These are phyloP conservation scores for Suillus alpinus DNA, from an alignment of 768 basidiomycete genomes.

Conservation along the genomic window DNA sequence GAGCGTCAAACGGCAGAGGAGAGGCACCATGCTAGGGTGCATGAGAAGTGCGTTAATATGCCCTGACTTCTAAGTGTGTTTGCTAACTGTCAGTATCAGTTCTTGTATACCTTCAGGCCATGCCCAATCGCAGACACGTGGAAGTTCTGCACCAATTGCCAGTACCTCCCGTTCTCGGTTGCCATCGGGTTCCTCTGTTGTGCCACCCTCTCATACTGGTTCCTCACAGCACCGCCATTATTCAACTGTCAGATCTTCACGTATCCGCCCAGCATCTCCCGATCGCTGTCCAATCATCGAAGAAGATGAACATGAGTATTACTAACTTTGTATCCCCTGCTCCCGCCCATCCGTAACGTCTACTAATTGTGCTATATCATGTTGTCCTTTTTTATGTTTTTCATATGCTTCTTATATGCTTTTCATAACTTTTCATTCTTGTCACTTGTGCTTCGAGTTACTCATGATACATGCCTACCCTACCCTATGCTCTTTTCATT, in stretches of 20 bases:
- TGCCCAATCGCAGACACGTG: background rate
- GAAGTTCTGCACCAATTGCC: background rate
- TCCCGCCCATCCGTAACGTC: background rate
- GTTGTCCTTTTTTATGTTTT: background rate
- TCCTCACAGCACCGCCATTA: background rate
- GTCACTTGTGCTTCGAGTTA: background rate
- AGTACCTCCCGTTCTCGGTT: background rate
- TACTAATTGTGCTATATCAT: background rate
- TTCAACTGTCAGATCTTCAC: background rate
- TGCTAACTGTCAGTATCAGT: background rate
- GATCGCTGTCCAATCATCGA: background rate
- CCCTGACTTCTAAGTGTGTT: background rate
- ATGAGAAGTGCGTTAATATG: background rate
- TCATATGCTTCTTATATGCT: background rate
- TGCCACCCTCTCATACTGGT: background rate
- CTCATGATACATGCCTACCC: background rate
- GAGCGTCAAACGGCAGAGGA: background rate
- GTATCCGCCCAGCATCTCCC: background rate
- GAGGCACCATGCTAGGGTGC: background rate
- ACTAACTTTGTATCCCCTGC: background rate
- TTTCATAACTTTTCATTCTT: background rate
- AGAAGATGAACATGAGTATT: background rate
- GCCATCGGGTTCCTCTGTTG: background rate
- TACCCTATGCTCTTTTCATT: background rate
- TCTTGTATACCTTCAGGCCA: background rate